A percentile compares a stretch with the other conserved stretches of the same genome.
Evolutionary conservation across 208 protist species (phyloP).

Genomic region (Wallacemonas sp.): DNA sequence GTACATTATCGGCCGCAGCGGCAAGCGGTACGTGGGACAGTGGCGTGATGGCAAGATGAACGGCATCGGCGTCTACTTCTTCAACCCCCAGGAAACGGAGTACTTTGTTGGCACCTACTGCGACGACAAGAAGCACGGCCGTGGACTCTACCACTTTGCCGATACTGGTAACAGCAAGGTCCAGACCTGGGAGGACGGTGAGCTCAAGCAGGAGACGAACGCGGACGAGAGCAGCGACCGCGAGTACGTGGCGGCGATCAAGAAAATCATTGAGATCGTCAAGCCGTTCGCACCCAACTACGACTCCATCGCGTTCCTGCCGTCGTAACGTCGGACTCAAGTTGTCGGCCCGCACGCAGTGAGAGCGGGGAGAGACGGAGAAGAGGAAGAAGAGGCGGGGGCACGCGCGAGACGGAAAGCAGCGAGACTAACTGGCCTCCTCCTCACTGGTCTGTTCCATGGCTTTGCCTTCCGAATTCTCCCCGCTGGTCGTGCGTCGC

Average conservation of each 20-base stretch:
- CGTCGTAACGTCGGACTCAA: conserved; percentile 4
- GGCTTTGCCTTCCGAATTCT: too few relatives aligned
- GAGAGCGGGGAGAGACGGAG: background rate
- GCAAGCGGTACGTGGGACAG: conserved; percentile 86
- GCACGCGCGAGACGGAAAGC: background rate
- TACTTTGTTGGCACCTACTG: conserved; percentile 85
- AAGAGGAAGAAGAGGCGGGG: background rate
- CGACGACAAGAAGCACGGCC: conserved; percentile 82
- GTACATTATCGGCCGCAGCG: conserved; percentile 82
- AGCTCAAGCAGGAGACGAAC: conserved; percentile 59
- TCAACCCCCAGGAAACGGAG: conserved; percentile 84
- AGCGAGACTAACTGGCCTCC: background rate
- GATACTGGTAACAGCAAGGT: conserved; percentile 64
- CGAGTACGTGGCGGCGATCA: conserved; percentile 54
- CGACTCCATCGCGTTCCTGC: conserved; percentile 39
- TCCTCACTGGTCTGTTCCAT: background rate
- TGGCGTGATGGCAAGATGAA: conserved; percentile 89
- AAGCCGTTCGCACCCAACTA: conserved; percentile 68
- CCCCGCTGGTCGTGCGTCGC: too few relatives aligned
- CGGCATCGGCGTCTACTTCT: conserved; percentile 88
- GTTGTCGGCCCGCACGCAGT: background rate
- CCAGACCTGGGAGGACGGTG: conserved; percentile 79
- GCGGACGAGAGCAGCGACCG: conserved; percentile 37
- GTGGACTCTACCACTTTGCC: conserved; percentile 85
- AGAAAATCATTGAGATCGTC: conserved; percentile 62